phyloP scores from a whole-genome alignment of 345 rosid species.

The Boechera divaricarpa region DNA sequence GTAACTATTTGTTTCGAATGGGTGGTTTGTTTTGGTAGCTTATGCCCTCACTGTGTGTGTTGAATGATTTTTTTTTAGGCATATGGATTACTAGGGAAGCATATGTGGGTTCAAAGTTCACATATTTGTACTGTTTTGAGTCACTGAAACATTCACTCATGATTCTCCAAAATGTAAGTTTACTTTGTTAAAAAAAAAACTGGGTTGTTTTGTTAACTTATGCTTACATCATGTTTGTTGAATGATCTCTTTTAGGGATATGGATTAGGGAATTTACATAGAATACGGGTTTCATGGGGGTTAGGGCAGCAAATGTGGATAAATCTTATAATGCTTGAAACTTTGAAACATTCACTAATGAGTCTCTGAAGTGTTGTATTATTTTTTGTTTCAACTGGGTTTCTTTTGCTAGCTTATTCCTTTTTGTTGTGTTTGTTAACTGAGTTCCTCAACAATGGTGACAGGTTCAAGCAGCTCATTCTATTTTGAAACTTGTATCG shows the following conservation, averaged over 20 bases:
- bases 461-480: slow-evolving; percentile 91
- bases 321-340: background rate
- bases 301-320: slow-evolving; percentile 11
- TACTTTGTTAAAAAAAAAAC: background rate
- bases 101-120: background rate
- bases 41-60: background rate
- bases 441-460: slow-evolving; percentile 21
- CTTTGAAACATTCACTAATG: background rate
- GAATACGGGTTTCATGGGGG: background rate
- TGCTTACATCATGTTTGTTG: background rate
- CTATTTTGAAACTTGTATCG: slow-evolving; percentile 81
- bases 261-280: background rate
- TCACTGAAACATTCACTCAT: background rate
- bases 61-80: background rate
- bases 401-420: slow-evolving; percentile 21
- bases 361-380: background rate
- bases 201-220: background rate
- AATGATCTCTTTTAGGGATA: background rate
- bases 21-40: background rate
- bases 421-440: background rate
- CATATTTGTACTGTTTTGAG: background rate
- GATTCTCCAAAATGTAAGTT: background rate
- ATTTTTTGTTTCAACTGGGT: background rate
- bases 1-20: background rate
- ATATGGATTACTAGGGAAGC: background rate